A percentile compares a stretch with the other conserved stretches of the same genome.
These are phyloP conservation scores for Chlorella sorokiniana DNA, from an alignment of 139 green algal genomes.

Conservation along the genomic window DNA sequence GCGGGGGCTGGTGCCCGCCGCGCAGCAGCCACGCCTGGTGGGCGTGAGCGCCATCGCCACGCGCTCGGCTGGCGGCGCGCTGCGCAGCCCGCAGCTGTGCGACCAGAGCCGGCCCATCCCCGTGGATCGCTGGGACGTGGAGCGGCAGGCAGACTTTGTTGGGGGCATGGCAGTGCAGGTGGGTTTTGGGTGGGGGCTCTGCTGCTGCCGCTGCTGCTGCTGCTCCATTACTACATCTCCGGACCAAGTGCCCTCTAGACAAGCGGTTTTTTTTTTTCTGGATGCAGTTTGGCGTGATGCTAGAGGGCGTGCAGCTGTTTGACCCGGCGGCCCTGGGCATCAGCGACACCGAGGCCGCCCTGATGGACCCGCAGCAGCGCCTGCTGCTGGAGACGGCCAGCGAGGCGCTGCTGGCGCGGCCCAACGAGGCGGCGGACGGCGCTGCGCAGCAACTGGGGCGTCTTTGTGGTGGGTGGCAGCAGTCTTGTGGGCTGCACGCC, in stretches of 20 bases:
- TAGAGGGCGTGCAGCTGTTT: slow-evolving; percentile 59
- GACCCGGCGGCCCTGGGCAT: slow-evolving; percentile 51
- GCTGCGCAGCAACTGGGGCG: slow-evolving; percentile 39
- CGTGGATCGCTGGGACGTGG: slow-evolving; percentile 58
- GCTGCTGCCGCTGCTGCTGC: not conserved
- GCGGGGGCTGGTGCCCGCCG: not conserved
- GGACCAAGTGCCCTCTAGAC: not conserved
- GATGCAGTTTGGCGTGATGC: slow-evolving; percentile 66
- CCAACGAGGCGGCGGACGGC: slow-evolving; percentile 28
- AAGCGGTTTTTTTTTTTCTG: not conserved
- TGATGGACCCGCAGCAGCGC: slow-evolving; percentile 86
- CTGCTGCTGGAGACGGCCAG: slow-evolving; percentile 66
- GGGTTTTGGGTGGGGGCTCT: slow-evolving; percentile 53
- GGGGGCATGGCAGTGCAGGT: slow-evolving; percentile 50
- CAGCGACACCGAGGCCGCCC: slow-evolving; percentile 54
- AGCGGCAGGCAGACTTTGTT: slow-evolving; percentile 21
- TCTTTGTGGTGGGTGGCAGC: slow-evolving; percentile 45
- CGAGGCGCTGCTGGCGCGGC: slow-evolving; percentile 33
- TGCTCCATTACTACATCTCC: too few relatives aligned
- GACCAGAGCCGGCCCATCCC: slow-evolving; percentile 48
- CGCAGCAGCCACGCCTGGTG: slow-evolving; percentile 10
- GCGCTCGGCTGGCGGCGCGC: slow-evolving; percentile 2
- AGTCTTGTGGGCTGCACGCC: not conserved
- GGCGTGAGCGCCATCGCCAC: slow-evolving; percentile 15
- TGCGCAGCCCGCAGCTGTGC: not conserved